These are phyloP conservation scores for Saccharomycopsis oosterbeekiorum DNA, from an alignment of 805 yeast genomes.

Conservation along the genomic window DNA sequence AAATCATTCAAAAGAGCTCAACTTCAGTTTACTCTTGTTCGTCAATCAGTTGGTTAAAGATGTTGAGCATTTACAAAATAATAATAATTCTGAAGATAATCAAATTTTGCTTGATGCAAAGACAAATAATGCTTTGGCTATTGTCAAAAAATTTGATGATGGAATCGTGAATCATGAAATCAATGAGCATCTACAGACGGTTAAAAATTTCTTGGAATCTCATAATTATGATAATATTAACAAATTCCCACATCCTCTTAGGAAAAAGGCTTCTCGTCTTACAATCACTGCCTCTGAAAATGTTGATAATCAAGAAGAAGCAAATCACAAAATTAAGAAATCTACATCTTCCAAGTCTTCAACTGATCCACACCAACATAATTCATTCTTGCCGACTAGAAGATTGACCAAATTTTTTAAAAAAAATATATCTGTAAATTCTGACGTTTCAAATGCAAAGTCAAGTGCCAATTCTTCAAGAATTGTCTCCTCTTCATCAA, in stretches of 20 bases:
- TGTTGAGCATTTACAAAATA: slow-evolving; percentile 8
- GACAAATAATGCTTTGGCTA: neutral
- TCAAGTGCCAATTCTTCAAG: neutral
- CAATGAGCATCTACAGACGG: slow-evolving; percentile 3
- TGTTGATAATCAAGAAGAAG: neutral
- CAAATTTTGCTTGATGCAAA: neutral
- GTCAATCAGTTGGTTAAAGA: slow-evolving; percentile 14
- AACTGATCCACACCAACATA: neutral
- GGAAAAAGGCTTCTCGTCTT: neutral
- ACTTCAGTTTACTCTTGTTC: slow-evolving; percentile 10
- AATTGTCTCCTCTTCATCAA: neutral
- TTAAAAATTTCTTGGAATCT: neutral
- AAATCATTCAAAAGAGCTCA: slow-evolving; percentile 11
- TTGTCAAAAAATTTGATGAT: neutral
- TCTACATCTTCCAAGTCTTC: neutral
- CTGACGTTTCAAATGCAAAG: neutral
- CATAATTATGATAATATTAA: neutral
- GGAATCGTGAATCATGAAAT: slow-evolving; percentile 2
- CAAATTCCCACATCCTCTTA: neutral
- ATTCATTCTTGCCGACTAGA: neutral
- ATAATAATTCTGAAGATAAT: neutral
- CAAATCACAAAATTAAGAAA: neutral
- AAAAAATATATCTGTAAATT: neutral
- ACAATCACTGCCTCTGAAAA: neutral
- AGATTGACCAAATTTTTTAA: neutral